These are phyloP conservation scores for Microbotryum saponariae DNA, from an alignment of 1,284 basidiomycete species.

Conservation along the genomic window DNA sequence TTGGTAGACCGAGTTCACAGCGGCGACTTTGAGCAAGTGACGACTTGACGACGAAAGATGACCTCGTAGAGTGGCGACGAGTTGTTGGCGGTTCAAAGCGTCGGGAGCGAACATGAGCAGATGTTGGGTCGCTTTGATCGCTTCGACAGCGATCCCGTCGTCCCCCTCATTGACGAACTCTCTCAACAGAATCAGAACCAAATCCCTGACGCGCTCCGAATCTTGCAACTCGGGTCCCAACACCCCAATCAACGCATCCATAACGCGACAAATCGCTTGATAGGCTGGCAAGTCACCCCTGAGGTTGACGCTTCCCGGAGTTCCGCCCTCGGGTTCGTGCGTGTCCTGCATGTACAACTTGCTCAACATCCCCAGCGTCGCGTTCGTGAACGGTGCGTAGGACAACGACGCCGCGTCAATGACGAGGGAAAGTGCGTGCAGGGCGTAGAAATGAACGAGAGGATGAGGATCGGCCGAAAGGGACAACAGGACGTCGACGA, in stretches of 20 bases:
- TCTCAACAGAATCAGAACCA: conserved; percentile 76
- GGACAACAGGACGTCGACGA: conserved; percentile 92
- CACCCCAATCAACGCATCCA: conserved; percentile 86
- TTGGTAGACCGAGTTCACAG: conserved; percentile 92
- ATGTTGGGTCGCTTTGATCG: conserved; percentile 91
- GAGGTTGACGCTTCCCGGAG: conserved; percentile 68
- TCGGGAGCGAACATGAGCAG: conserved; percentile 90
- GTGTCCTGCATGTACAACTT: conserved; percentile 84
- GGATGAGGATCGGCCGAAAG: conserved; percentile 94
- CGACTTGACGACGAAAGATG: conserved; percentile 65
- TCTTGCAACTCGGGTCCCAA: conserved; percentile 94
- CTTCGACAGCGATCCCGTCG: conserved; percentile 82
- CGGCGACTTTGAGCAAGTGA: conserved; percentile 74
- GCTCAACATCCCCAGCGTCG: conserved; percentile 82
- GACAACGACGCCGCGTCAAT: conserved; percentile 86
- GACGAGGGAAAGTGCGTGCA: conserved; percentile 76
- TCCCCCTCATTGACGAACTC: conserved; percentile 67
- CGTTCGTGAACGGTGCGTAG: conserved; percentile 80
- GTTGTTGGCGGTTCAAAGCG: conserved; percentile 66
- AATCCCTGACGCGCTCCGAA: conserved; percentile 64
- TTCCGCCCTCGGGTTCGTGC: conserved; percentile 90
- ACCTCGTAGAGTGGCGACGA: conserved; percentile 64
- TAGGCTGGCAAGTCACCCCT: conserved; percentile 87
- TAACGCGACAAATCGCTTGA: conserved; percentile 80
- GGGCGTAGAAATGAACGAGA: conserved; percentile 86